Conservation (phyloP, 1,284 basidiomycete species). For the Fistulina hepatica region DNA sequence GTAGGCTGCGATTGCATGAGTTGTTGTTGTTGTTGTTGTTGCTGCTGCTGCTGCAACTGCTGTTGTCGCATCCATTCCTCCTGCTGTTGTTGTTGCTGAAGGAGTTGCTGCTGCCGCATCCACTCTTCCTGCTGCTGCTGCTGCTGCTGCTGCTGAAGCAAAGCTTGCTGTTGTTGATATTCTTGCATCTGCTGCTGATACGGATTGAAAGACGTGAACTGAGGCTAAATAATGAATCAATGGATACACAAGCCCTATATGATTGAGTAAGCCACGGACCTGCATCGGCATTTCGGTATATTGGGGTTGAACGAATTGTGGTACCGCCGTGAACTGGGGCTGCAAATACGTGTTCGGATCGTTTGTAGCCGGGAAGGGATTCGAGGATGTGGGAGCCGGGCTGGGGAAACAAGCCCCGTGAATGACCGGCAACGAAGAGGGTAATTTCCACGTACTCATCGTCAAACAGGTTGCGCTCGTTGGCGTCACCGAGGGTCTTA, state of each 20-base stretch:
- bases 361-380: not conserved
- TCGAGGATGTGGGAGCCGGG: not conserved
- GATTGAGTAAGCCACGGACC: too few species aligned
- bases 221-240: too few species aligned
- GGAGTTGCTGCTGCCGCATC: not conserved
- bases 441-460: constrained; percentile 66
- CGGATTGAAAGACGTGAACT: not conserved
- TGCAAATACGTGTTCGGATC: constrained; percentile 1
- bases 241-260: too few species aligned
- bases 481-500: constrained; percentile 63
- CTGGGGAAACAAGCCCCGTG: constrained; percentile 20
- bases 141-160: not conserved
- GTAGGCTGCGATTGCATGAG: not conserved
- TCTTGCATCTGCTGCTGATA: not conserved
- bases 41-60: not conserved
- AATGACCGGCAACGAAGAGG: constrained; percentile 17
- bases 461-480: constrained; percentile 75
- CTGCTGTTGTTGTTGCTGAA: constrained; percentile 1
- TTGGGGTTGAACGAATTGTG: not conserved
- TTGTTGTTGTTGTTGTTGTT: not conserved
- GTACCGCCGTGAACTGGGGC: constrained; percentile 1
- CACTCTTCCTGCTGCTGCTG: not conserved
- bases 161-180: not conserved
- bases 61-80: not conserved
- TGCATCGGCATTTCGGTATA: not conserved